Conservation (phyloP, 768 basidiomycete species). For the Epithele typhae region DNA sequence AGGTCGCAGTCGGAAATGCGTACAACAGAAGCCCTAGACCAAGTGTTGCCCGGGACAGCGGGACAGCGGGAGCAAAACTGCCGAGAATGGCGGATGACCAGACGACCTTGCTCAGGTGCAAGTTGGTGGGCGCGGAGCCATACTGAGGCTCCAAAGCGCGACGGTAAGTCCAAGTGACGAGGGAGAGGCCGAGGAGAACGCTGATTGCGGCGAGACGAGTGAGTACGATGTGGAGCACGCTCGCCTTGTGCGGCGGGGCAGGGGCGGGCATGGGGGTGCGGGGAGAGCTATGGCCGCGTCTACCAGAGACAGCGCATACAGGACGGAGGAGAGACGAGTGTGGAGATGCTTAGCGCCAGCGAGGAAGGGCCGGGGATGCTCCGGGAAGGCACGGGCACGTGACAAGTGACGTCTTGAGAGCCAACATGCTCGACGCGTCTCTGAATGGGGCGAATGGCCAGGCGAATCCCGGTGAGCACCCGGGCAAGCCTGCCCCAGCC, state of each 20-base stretch:
- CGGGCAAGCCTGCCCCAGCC: too few relatives aligned
- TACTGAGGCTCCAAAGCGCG: constrained; percentile 67
- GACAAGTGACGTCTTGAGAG: constrained; percentile 9
- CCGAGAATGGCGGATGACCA: constrained; percentile 30
- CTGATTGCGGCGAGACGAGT: constrained; percentile 17
- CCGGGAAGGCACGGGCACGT: constrained; percentile 13
- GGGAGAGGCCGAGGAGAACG: constrained; percentile 37
- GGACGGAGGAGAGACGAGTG: background rate
- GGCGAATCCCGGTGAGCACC: too few relatives aligned
- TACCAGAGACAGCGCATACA: constrained; percentile 5
- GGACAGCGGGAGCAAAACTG: constrained; percentile 31
- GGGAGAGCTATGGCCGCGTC: background rate
- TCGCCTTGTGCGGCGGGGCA: constrained; percentile 5
- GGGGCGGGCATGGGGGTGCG: constrained; percentile 2
- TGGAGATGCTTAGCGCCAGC: background rate
- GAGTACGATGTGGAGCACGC: constrained; percentile 10
- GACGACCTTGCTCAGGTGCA: constrained; percentile 41
- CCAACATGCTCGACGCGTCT: constrained; percentile 6
- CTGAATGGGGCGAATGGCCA: constrained; percentile 2
- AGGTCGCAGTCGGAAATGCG: constrained; percentile 54
- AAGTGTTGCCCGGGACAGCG: constrained; percentile 30
- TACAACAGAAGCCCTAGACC: constrained; percentile 38
- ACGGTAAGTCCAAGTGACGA: constrained; percentile 59
- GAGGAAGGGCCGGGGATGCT: constrained; percentile 6
- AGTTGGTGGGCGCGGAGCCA: constrained; percentile 51